Evolutionary conservation across 768 basidiomycete genomes (phyloP).

Genomic region (Leccinum boreale): DNA sequence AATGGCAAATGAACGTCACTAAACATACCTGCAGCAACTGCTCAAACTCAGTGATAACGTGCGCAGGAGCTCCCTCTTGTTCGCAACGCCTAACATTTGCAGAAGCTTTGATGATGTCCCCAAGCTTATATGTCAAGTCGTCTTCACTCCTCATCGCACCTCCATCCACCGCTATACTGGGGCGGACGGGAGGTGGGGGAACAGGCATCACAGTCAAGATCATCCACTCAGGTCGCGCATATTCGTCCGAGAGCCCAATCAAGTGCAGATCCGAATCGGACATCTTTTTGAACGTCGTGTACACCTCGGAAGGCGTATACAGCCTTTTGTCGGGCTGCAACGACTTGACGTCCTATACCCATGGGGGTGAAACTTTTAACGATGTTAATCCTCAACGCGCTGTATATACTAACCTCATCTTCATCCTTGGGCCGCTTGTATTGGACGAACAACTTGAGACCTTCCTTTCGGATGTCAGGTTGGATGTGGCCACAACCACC

Average conservation of each 20-base stretch:
- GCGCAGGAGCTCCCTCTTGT: conserved; percentile 94
- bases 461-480: conserved; percentile 90
- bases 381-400: not conserved
- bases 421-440: conserved; percentile 95
- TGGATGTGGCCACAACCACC: conserved; percentile 97
- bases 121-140: conserved; percentile 96
- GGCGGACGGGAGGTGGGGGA: conserved; percentile 96
- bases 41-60: conserved; percentile 94
- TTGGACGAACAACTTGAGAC: conserved; percentile 89
- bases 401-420: conserved; percentile 71
- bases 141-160: conserved; percentile 97
- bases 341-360: conserved; percentile 68
- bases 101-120: conserved; percentile 94
- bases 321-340: conserved; percentile 79
- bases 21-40: conserved; percentile 85
- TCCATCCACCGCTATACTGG: conserved; percentile 96
- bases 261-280: conserved; percentile 82
- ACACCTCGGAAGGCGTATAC: conserved; percentile 85
- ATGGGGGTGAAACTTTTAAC: conserved; percentile 9
- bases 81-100: conserved; percentile 89
- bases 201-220: conserved; percentile 97
- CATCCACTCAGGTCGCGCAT: conserved; percentile 99
- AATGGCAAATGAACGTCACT: not conserved
- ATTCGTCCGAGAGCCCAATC: conserved; percentile 91
- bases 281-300: conserved; percentile 95